Evolutionary conservation across 1,284 basidiomycete species (phyloP).

Genomic region (Volvariella surrecta): DNA sequence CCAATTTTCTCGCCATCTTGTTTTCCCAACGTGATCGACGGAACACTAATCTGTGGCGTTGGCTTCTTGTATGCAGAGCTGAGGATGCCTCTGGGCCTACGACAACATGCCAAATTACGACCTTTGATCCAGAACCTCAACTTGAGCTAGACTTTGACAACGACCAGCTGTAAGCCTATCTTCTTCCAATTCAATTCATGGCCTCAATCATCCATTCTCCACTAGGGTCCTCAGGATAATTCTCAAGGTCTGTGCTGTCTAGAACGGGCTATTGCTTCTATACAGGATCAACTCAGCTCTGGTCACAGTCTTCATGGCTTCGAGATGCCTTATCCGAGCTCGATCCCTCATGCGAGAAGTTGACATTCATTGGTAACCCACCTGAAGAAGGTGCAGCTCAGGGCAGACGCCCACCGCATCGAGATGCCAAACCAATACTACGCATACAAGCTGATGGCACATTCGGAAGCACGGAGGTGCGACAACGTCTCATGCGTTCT

Average conservation of each 20-base stretch:
- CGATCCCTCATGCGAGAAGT: conserved; percentile 74
- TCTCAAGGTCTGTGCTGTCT: conserved; percentile 54
- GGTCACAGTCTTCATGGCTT: conserved; percentile 76
- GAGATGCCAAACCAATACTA: conserved; percentile 47
- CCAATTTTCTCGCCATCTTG: not conserved
- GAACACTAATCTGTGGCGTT: not conserved
- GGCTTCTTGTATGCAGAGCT: conserved; percentile 41
- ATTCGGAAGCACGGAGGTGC: conserved; percentile 78
- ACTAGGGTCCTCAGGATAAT: conserved; percentile 74
- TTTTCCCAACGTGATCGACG: too few species aligned
- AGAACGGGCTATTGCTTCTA: not conserved
- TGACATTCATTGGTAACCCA: conserved; percentile 78
- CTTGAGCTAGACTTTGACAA: conserved; percentile 76
- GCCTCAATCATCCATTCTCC: not conserved
- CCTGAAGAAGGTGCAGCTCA: conserved; percentile 19
- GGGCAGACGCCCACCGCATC: conserved; percentile 17
- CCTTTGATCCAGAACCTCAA: conserved; percentile 77
- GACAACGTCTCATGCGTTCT: conserved; percentile 9
- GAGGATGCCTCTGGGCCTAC: conserved; percentile 81
- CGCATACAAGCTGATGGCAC: conserved; percentile 72
- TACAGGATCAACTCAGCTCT: not conserved
- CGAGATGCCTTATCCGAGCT: conserved; percentile 87
- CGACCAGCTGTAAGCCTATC: conserved; percentile 46
- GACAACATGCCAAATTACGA: conserved; percentile 83
- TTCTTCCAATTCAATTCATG: not conserved